Percentiles rank a stretch among this genome's conserved stretches.
Evolutionary conservation across 2,329 filamentous ascomycete species (phyloP).

Genomic region (Cordyceps javanica): DNA sequence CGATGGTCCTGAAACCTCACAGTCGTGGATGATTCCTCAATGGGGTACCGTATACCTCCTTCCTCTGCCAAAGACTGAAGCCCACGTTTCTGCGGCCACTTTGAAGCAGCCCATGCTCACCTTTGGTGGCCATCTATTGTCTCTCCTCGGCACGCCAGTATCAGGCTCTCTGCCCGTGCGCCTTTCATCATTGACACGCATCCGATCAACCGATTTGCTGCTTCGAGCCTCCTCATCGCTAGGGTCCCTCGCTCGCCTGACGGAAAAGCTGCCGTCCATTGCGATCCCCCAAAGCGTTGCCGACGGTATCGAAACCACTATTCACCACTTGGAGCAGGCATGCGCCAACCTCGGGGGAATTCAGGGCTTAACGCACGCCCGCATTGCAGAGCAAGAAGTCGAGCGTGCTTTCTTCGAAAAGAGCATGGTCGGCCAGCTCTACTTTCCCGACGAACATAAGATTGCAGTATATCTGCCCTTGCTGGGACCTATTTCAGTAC

Average conservation of each 20-base stretch:
- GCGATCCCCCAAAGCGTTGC: constrained; percentile 85
- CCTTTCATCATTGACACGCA: constrained; percentile 76
- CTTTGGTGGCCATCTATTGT: constrained; percentile 85
- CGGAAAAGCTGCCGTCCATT: constrained; percentile 77
- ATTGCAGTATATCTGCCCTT: constrained; percentile 92
- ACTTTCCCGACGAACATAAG: constrained; percentile 98
- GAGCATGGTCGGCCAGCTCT: constrained; percentile 97
- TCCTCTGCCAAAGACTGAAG: constrained; percentile 33
- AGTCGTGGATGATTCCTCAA: constrained; percentile 87
- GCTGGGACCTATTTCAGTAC: constrained; percentile 84
- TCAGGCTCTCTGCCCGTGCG: constrained; percentile 79
- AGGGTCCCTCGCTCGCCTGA: constrained; percentile 84
- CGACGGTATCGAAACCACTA: constrained; percentile 73
- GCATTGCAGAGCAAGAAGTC: constrained; percentile 79
- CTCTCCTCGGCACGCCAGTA: constrained; percentile 77
- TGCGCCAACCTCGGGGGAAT: constrained; percentile 63
- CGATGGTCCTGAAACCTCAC: constrained; percentile 42
- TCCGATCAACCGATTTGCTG: constrained; percentile 77
- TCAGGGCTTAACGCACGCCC: constrained; percentile 71
- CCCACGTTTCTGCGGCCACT: constrained; percentile 54
- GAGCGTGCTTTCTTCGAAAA: constrained; percentile 97
- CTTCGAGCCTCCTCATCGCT: constrained; percentile 88
- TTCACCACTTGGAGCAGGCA: constrained; percentile 69
- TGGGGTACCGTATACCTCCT: constrained; percentile 74
- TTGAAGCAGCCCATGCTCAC: constrained; percentile 78